These are phyloP conservation scores for Linanthus parryae DNA, from an alignment of 148 eudicot genomes.

Conservation along the genomic window DNA sequence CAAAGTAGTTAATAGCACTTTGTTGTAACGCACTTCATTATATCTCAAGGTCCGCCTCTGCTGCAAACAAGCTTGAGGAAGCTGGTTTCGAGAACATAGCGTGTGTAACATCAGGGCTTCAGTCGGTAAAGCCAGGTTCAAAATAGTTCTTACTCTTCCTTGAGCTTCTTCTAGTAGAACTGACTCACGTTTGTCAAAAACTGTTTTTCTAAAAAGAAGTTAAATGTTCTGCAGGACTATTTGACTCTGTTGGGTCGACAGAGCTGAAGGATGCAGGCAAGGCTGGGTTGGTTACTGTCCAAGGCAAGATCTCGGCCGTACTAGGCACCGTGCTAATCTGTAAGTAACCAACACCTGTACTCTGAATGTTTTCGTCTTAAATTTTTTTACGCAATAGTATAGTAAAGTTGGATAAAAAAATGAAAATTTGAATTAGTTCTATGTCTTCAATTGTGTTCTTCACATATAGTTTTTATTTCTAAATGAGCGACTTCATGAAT, in stretches of 20 bases:
- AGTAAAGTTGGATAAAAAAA: neutral
- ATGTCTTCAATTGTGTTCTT: neutral
- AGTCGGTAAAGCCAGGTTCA: conserved; percentile 78
- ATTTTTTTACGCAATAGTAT: too few species aligned
- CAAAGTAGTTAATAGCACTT: too few species aligned
- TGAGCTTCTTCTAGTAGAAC: neutral
- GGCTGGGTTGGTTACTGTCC: conserved; percentile 77
- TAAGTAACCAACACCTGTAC: too few species aligned
- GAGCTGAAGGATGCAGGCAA: conserved; percentile 94
- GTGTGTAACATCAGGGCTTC: conserved; percentile 90
- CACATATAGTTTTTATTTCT: neutral
- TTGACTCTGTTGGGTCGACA: conserved; percentile 74
- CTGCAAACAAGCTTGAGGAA: conserved; percentile 68
- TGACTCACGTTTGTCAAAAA: neutral
- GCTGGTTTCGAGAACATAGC: conserved; percentile 78
- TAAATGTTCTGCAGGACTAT: conserved; percentile 44
- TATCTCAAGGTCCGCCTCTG: conserved; percentile 83
- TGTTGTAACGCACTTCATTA: too few species aligned
- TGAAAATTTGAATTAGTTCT: neutral
- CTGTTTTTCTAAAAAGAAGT: neutral
- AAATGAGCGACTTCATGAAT: too few species aligned
- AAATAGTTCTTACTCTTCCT: neutral
- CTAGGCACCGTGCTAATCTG: conserved; percentile 90
- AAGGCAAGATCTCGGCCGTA: conserved; percentile 90
- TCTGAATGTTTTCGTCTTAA: too few species aligned